Evolutionary conservation across 2,329 filamentous ascomycete species (phyloP).

Genomic region (Colletotrichum kahawae): DNA sequence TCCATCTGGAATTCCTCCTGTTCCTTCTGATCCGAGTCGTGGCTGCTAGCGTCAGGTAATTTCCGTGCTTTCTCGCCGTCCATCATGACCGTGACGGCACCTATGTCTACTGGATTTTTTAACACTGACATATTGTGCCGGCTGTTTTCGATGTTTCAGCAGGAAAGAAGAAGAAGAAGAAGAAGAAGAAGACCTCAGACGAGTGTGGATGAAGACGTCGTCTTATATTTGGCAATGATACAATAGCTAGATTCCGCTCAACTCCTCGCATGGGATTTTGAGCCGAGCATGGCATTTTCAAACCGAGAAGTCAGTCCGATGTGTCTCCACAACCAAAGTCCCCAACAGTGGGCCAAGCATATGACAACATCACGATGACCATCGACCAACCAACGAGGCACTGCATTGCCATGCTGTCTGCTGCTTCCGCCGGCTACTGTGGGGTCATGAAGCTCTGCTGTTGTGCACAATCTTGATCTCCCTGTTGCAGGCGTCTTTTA

Average conservation of each 20-base stretch:
- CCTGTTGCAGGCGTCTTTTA: not conserved
- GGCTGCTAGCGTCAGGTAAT: not conserved
- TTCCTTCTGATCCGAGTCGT: not conserved
- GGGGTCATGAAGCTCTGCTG: not conserved
- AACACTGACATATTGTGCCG: not conserved
- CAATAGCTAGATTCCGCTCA: not conserved
- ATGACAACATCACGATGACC: not conserved
- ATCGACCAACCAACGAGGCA: not conserved
- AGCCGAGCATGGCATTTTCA: not conserved
- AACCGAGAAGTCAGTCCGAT: not conserved
- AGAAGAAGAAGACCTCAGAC: not conserved
- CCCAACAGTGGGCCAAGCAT: not conserved
- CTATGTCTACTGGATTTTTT: not conserved
- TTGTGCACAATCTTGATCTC: not conserved
- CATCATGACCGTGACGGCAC: not conserved
- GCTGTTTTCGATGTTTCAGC: not conserved
- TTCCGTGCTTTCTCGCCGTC: not conserved
- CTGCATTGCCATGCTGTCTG: not conserved
- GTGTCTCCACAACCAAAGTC: not conserved
- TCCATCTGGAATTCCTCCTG: constrained; percentile 11
- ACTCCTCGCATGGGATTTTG: not conserved
- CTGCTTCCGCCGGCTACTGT: not conserved
- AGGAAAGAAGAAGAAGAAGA: not conserved
- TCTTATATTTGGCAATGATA: not conserved
- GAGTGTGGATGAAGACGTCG: not conserved